Base-by-base conservation (phyloP, 1,284 basidiomycete species). In the Phellopilus nigrolimitatus region DNA sequence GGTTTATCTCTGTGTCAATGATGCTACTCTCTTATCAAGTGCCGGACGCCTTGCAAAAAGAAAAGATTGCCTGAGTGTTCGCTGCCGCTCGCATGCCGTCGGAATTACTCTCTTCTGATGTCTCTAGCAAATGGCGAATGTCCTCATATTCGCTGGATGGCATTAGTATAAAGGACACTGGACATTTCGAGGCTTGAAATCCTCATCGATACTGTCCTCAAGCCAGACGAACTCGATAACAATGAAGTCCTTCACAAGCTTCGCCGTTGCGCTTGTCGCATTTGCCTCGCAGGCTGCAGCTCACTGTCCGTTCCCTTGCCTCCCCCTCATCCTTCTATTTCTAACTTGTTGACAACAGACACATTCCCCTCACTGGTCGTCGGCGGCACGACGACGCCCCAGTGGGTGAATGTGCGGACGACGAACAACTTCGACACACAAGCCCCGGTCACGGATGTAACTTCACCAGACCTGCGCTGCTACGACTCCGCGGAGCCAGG, bases 351-450 rank as follows among this genome's bases (percentile, higher is more conserved):
- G 44, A 46, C 39, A 9, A 34, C 48, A 74, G 71, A 73, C 60
- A 71, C 70, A 8, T 68, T 73, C 61, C 69, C 71, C 1, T 65
- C 65, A 19, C 65, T 74, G 10, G 62, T 71, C 51, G 64, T 70
- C 6, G 65, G 68, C 27, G 72, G 72, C 8, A 54, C 54, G 5
- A 62, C 60, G 5, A 72, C 70, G 3, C 53, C 68, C 4, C 61
- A 58, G 24, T 76, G 72, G 72, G 56, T 60, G 8, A 68, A 75
- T 55, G 68, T 75, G 50, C 64, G 73, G 30, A 53, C 64, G 58
- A 75, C 72, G 13, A 73, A 73, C 59, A 75, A 76, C 62, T 72
- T 62, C 59, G 65, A 73, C 54, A 62, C 59, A 28, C 69, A 68
- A n/a, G 60, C 60, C 34, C 73, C 73, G 1, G 62, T 64, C 30